Evolutionary conservation across 1,284 basidiomycete species (phyloP).

Genomic region (Trichosporon sp.): DNA sequence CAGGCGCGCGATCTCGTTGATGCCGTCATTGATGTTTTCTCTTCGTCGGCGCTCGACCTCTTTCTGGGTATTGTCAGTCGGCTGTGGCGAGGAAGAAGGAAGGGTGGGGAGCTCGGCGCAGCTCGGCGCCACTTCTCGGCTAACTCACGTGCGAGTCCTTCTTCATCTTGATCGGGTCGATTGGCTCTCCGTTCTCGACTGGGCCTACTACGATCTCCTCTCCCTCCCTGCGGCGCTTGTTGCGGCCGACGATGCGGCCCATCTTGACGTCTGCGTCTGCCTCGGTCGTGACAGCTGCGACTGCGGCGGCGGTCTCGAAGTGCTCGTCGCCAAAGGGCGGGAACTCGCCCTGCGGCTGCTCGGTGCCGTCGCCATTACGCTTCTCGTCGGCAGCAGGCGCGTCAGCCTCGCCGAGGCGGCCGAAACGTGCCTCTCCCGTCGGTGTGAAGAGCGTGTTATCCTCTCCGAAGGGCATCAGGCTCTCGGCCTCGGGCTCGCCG

Average conservation of each 20-base stretch:
- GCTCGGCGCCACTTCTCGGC: too few relatives aligned
- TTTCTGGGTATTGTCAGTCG: slow-evolving; percentile 58
- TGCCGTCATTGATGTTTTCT: slow-evolving; percentile 92
- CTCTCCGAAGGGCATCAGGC: slow-evolving; percentile 8
- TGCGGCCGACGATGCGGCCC: slow-evolving; percentile 7
- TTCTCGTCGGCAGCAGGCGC: not conserved
- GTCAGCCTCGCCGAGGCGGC: not conserved
- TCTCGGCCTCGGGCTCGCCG: slow-evolving; percentile 11
- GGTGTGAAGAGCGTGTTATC: slow-evolving; percentile 15
- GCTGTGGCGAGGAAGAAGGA: not conserved
- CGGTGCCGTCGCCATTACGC: not conserved
- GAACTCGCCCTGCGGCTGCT: slow-evolving; percentile 3
- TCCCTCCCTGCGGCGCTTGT: slow-evolving; percentile 20
- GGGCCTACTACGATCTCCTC: slow-evolving; percentile 19
- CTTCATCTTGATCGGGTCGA: slow-evolving; percentile 33
- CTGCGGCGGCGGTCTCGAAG: not conserved
- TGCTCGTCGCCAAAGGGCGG: not conserved
- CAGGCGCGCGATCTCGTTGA: slow-evolving; percentile 82
- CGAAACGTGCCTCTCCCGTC: slow-evolving; percentile 16
- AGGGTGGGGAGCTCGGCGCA: too few relatives aligned
- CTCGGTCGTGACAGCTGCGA: not conserved
- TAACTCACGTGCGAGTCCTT: slow-evolving; percentile 44
- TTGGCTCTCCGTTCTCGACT: slow-evolving; percentile 26
- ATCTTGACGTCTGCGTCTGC: slow-evolving; percentile 1
- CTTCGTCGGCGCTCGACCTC: slow-evolving; percentile 91